These are phyloP conservation scores for Saccharata proteae DNA, from an alignment of 2,329 filamentous ascomycete species.

Conservation along the genomic window DNA sequence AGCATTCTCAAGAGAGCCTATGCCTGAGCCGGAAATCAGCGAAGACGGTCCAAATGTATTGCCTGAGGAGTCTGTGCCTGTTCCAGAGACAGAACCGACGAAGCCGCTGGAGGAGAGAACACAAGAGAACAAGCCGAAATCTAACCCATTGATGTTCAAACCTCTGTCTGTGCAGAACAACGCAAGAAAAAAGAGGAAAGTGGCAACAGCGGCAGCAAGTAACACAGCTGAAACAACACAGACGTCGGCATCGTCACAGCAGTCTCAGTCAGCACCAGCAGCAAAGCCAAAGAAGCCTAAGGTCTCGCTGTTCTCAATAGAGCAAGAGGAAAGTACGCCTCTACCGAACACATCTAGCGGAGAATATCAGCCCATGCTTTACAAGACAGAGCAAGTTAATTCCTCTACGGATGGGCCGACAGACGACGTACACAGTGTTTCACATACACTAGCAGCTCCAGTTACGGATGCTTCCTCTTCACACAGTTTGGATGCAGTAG, in stretches of 20 bases:
- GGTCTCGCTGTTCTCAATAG: constrained; percentile 58
- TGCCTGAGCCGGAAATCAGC: constrained; percentile 22
- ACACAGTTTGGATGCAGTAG: constrained; percentile 57
- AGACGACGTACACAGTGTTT: neutral
- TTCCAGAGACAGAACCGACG: constrained; percentile 20
- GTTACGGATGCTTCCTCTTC: too few relatives aligned
- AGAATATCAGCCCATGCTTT: constrained; percentile 28
- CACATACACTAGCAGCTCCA: constrained; percentile 4
- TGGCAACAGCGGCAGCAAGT: constrained; percentile 12
- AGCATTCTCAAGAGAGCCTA: constrained; percentile 59
- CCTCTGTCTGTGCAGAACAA: constrained; percentile 75
- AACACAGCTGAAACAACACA: neutral
- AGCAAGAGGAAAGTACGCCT: constrained; percentile 26
- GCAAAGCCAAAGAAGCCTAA: constrained; percentile 39
- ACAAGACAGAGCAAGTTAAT: constrained; percentile 9
- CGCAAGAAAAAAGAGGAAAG: constrained; percentile 53
- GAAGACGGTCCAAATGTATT: too few relatives aligned
- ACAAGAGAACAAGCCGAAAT: constrained; percentile 54
- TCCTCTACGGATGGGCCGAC: neutral
- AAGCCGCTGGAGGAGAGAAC: constrained; percentile 26
- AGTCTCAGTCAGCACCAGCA: neutral
- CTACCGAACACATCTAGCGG: constrained; percentile 12
- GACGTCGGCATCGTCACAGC: neutral
- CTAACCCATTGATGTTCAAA: constrained; percentile 77
- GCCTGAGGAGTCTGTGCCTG: constrained; percentile 16